Percentiles rank a stretch among this genome's conserved stretches.
Evolutionary conservation across 2,329 filamentous ascomycete genomes (phyloP).

Genomic region (Byssothecium circinans): DNA sequence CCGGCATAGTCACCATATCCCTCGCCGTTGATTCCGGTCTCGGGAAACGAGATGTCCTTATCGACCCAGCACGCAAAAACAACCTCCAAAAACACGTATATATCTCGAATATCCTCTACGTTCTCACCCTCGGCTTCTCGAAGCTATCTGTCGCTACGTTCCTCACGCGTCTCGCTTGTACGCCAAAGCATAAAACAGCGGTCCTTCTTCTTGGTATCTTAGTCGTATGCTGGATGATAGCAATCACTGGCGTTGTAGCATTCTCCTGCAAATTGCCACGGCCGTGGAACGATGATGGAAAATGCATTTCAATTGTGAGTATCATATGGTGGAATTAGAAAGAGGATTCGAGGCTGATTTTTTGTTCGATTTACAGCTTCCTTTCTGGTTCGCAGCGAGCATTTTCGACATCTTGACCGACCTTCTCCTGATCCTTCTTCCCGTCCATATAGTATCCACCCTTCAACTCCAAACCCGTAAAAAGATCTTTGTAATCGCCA

Average conservation of each 20-base stretch:
- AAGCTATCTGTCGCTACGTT: constrained; percentile 28
- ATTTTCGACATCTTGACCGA: constrained; percentile 24
- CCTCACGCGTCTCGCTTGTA: constrained; percentile 20
- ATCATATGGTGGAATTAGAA: neutral
- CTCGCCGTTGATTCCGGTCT: constrained; percentile 23
- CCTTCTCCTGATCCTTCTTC: constrained; percentile 18
- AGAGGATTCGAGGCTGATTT: too few species aligned
- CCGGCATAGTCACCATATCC: constrained; percentile 24
- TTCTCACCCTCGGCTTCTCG: constrained; percentile 23
- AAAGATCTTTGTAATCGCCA: constrained; percentile 17
- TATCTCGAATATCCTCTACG: constrained; percentile 25
- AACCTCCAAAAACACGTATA: constrained; percentile 24
- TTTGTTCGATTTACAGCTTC: constrained; percentile 7
- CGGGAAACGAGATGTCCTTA: constrained; percentile 18
- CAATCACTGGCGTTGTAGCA: constrained; percentile 17
- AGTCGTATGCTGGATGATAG: constrained; percentile 22
- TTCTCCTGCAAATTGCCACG: constrained; percentile 30
- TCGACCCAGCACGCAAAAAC: constrained; percentile 7
- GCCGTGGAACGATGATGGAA: constrained; percentile 26
- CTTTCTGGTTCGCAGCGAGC: constrained; percentile 27
- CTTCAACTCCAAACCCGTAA: constrained; percentile 17
- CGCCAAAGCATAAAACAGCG: constrained; percentile 13
- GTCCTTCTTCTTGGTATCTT: constrained; percentile 14
- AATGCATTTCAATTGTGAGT: constrained; percentile 28
- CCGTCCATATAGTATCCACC: constrained; percentile 19